These are phyloP conservation scores for Paramecium octaurelia DNA, from an alignment of 73 alveolate species.

Conservation along the genomic window DNA sequence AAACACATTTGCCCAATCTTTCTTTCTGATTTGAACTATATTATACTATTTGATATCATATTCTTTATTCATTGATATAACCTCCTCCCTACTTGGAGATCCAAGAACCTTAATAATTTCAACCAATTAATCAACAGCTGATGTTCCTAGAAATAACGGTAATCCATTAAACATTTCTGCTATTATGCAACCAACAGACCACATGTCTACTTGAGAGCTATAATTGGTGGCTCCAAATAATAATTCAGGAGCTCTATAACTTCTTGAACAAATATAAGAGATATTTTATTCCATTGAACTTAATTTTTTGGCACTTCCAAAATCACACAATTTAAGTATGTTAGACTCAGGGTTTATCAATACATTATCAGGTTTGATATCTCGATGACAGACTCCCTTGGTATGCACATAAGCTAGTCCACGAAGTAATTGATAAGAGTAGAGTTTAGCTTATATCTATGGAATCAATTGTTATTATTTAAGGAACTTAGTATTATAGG, in stretches of 20 bases:
- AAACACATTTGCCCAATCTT: slow-evolving; percentile 49
- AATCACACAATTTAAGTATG: slow-evolving; percentile 77
- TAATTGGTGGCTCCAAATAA: slow-evolving; percentile 78
- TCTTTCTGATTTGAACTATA: neutral
- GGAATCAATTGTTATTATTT: slow-evolving; percentile 68
- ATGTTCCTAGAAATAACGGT: slow-evolving; percentile 83
- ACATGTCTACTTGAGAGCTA: slow-evolving; percentile 71
- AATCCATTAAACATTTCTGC: slow-evolving; percentile 77
- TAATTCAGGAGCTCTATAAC: slow-evolving; percentile 85
- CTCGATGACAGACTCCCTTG: slow-evolving; percentile 82
- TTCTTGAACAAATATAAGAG: slow-evolving; percentile 77
- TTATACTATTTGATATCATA: slow-evolving; percentile 48
- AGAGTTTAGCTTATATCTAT: slow-evolving; percentile 65
- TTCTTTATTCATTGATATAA: slow-evolving; percentile 72
- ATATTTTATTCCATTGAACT: slow-evolving; percentile 72
- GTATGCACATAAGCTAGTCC: slow-evolving; percentile 61
- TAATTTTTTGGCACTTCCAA: slow-evolving; percentile 80
- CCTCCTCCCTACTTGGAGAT: slow-evolving; percentile 78
- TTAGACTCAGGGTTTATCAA: slow-evolving; percentile 76
- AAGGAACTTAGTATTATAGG: slow-evolving; percentile 56
- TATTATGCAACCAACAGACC: slow-evolving; percentile 78
- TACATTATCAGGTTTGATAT: slow-evolving; percentile 79
- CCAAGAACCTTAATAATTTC: slow-evolving; percentile 86
- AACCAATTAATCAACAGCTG: slow-evolving; percentile 78
- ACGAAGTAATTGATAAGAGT: slow-evolving; percentile 74